Percentiles rank a stretch among this genome's conserved stretches.
These are phyloP conservation scores for Phytophthora ramorum DNA, from an alignment of 352 stramenopile genomes.

Conservation along the genomic window DNA sequence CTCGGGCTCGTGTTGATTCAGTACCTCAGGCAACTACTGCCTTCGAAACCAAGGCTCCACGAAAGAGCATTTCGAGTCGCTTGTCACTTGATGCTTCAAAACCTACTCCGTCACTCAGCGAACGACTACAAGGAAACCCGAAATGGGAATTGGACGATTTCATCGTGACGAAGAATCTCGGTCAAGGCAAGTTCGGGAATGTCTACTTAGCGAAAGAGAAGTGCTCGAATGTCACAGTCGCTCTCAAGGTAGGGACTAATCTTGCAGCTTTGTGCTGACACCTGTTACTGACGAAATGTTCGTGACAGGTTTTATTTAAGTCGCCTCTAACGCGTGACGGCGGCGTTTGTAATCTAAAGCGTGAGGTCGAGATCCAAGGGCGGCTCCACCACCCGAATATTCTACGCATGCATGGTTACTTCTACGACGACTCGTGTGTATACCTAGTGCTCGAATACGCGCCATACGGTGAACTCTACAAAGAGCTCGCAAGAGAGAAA, in stretches of 20 bases:
- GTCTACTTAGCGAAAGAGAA: constrained; percentile 86
- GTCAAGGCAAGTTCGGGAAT: constrained; percentile 89
- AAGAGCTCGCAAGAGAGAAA: constrained; percentile 66
- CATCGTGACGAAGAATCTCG: constrained; percentile 76
- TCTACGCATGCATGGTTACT: constrained; percentile 82
- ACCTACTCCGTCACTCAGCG: constrained; percentile 43
- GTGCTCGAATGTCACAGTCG: constrained; percentile 65
- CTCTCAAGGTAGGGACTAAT: constrained; percentile 68
- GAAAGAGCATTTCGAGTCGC: constrained; percentile 36
- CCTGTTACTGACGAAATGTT: neutral
- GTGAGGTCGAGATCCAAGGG: constrained; percentile 87
- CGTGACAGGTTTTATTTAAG: constrained; percentile 69
- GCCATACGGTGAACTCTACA: constrained; percentile 83
- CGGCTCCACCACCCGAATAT: constrained; percentile 81
- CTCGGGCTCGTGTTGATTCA: constrained; percentile 48
- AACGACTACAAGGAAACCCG: constrained; percentile 53
- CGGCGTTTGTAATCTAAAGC: constrained; percentile 68
- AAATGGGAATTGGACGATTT: constrained; percentile 87
- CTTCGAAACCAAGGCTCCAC: constrained; percentile 8
- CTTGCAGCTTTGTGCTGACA: neutral
- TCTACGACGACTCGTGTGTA: constrained; percentile 84
- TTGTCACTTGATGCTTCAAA: constrained; percentile 58
- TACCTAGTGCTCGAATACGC: constrained; percentile 90
- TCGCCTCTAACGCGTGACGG: constrained; percentile 63
- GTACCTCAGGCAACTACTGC: constrained; percentile 16